Percentiles rank a stretch among this genome's conserved stretches.
These are phyloP conservation scores for Pouteria glomerata DNA, from an alignment of 148 eudicot genomes.

Conservation along the genomic window DNA sequence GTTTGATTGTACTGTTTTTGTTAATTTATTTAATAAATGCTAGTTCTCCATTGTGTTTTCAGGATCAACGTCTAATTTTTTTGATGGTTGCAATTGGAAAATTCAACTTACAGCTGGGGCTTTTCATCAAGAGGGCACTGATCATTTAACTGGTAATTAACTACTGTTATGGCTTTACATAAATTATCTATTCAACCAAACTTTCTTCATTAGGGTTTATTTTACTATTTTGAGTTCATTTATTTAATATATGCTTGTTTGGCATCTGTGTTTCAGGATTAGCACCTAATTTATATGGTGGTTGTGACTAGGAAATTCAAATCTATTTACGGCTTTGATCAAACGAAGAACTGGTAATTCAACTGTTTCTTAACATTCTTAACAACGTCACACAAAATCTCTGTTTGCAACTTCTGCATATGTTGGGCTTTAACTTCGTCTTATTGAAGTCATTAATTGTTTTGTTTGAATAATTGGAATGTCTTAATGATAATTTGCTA, in stretches of 20 bases:
- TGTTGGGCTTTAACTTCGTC: background rate
- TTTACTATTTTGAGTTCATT: conserved; percentile 8
- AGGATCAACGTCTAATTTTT: too few species aligned
- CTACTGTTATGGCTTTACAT: too few species aligned
- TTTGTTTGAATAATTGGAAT: conserved; percentile 9
- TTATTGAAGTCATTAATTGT: background rate
- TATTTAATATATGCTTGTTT: conserved; percentile 1
- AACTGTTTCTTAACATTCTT: background rate
- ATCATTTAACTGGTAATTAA: too few species aligned
- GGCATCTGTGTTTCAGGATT: background rate
- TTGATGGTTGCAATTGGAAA: too few species aligned
- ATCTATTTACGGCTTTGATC: background rate
- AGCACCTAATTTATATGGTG: background rate
- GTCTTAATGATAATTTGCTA: background rate
- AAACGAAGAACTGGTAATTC: background rate
- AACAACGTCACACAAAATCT: too few species aligned
- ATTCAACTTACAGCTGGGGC: too few species aligned
- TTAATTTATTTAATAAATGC: too few species aligned
- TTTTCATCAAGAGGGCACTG: too few species aligned
- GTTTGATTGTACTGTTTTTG: too few species aligned
- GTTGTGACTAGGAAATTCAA: background rate
- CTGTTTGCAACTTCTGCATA: background rate
- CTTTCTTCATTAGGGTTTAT: too few species aligned
- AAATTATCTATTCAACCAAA: background rate
- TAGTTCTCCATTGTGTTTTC: too few species aligned